Evolutionary conservation across 768 basidiomycete genomes (phyloP).

Genomic region (Psilocybe cubensis): DNA sequence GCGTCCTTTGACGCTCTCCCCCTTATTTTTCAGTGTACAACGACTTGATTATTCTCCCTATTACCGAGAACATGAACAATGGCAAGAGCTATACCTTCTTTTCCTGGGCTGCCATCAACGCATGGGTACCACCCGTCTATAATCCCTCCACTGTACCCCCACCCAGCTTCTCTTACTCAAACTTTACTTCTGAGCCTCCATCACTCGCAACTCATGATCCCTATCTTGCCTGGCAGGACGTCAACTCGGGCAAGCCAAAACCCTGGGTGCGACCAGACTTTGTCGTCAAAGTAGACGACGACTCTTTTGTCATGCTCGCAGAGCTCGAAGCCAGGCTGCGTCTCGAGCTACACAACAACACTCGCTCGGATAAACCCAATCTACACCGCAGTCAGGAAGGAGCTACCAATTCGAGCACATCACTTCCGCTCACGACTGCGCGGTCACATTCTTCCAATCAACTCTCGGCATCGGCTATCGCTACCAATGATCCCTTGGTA

Average conservation of each 20-base stretch:
- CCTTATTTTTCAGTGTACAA: constrained; percentile 75
- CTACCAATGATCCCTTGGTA: constrained; percentile 65
- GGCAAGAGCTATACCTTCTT: constrained; percentile 94
- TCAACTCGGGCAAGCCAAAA: constrained; percentile 40
- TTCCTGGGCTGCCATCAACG: constrained; percentile 89
- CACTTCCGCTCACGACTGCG: not conserved
- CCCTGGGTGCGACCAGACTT: constrained; percentile 90
- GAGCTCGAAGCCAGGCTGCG: constrained; percentile 92
- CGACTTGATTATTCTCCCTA: constrained; percentile 84
- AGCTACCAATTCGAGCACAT: not conserved
- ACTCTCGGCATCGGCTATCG: constrained; percentile 12
- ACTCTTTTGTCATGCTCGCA: constrained; percentile 92
- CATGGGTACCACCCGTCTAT: constrained; percentile 87
- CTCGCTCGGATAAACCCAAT: constrained; percentile 24
- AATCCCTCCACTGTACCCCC: constrained; percentile 46
- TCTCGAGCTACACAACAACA: constrained; percentile 63
- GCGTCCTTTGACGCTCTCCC: constrained; percentile 8
- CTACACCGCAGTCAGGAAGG: constrained; percentile 17
- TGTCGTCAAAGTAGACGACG: constrained; percentile 94
- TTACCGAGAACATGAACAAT: constrained; percentile 93
- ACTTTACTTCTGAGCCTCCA: constrained; percentile 56
- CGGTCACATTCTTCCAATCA: not conserved
- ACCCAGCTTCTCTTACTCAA: constrained; percentile 68
- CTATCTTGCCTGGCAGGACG: constrained; percentile 55
- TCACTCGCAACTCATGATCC: constrained; percentile 76